These are phyloP conservation scores for Paramecium sexaurelia DNA, from an alignment of 73 alveolate species.

Conservation along the genomic window DNA sequence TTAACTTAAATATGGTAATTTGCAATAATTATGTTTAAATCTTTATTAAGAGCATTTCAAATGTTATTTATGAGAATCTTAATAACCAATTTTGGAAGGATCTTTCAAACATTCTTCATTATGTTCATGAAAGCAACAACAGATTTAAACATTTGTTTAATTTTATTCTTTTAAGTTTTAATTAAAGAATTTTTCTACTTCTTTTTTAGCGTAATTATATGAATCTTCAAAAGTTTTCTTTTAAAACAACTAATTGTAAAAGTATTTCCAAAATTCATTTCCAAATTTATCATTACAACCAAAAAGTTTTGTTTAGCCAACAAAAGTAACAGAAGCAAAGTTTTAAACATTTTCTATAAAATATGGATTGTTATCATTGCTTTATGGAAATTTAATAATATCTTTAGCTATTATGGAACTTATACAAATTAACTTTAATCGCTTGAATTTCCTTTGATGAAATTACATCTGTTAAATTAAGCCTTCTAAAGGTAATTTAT, in stretches of 20 bases:
- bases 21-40: neutral
- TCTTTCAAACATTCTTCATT: neutral
- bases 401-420: conserved; percentile 6
- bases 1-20: neutral
- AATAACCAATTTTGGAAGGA: neutral
- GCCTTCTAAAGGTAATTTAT: neutral
- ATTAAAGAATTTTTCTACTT: neutral
- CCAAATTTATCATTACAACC: neutral
- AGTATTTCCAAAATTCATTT: neutral
- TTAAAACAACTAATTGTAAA: neutral
- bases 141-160: neutral
- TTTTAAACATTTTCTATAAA: neutral
- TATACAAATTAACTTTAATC: neutral
- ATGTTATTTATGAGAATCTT: neutral
- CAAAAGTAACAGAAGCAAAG: neutral
- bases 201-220: neutral
- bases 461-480: neutral
- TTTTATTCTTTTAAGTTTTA: neutral
- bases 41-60: neutral
- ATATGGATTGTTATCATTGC: neutral
- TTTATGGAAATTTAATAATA: neutral
- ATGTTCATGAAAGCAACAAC: conserved; percentile 20
- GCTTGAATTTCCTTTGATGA: neutral
- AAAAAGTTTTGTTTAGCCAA: neutral
- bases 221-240: neutral